phyloP scores from a whole-genome alignment of 306 rosid species.

The Medicago lupulina region DNA sequence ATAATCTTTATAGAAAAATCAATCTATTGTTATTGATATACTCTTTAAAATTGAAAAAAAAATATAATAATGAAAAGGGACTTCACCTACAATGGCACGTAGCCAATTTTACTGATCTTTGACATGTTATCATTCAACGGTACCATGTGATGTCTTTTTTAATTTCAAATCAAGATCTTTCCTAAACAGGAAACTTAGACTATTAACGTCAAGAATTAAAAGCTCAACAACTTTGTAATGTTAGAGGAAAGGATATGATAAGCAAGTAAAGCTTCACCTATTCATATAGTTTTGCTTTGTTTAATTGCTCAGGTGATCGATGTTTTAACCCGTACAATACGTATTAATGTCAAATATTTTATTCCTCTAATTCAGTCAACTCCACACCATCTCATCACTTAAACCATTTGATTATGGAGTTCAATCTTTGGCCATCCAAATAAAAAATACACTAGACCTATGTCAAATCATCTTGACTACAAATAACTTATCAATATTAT shows the following conservation, averaged over 20 bases:
- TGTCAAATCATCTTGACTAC: not conserved
- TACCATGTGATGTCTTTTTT: not conserved
- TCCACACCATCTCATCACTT: not conserved
- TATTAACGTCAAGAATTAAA: conserved; percentile 7
- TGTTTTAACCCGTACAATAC: not conserved
- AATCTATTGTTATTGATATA: not conserved
- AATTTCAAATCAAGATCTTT: conserved; percentile 1
- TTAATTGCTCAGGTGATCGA: conserved; percentile 16
- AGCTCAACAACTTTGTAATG: conserved; percentile 12
- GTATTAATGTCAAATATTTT: not conserved
- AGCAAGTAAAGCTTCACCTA: not conserved
- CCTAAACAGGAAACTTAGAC: conserved; percentile 10
- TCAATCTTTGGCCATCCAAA: too few species aligned
- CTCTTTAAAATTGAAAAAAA: not conserved
- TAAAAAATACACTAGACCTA: not conserved
- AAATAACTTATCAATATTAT: not conserved
- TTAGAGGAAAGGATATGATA: not conserved
- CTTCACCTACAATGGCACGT: not conserved
- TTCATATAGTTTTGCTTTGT: not conserved
- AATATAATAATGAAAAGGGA: not conserved
- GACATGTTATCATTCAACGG: not conserved
- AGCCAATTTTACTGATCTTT: not conserved
- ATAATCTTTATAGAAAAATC: not conserved
- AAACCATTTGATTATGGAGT: too few species aligned
- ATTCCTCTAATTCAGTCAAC: not conserved